These are phyloP conservation scores for Canavalia gladiata DNA, from an alignment of 306 rosid species.

Conservation along the genomic window DNA sequence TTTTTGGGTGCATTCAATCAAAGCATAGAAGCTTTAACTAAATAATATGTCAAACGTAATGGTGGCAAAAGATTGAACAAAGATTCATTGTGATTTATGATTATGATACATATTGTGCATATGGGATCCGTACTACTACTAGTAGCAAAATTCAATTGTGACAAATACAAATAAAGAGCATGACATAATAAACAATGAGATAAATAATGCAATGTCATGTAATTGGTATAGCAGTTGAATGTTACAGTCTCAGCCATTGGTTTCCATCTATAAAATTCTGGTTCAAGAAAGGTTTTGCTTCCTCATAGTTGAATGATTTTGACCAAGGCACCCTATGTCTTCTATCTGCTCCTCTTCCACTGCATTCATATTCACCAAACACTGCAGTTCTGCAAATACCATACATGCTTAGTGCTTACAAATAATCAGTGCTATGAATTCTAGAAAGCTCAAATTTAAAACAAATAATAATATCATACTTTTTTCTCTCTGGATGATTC, in stretches of 20 bases:
- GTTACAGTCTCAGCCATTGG: constrained; percentile 78
- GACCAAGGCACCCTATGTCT: constrained; percentile 76
- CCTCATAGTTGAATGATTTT: constrained; percentile 61
- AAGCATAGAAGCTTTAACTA: not conserved
- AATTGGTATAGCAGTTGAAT: not conserved
- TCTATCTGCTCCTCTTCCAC: constrained; percentile 75
- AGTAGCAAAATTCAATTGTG: not conserved
- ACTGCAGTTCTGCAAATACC: constrained; percentile 72
- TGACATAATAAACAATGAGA: constrained; percentile 19
- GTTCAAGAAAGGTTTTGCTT: constrained; percentile 69
- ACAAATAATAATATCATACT: constrained; percentile 45
- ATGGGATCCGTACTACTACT: not conserved
- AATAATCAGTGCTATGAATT: not conserved
- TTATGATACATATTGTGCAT: constrained; percentile 33
- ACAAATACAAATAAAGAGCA: not conserved
- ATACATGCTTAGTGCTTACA: not conserved
- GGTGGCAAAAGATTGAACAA: not conserved
- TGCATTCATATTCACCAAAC: constrained; percentile 76
- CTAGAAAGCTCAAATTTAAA: constrained; percentile 11
- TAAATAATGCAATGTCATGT: not conserved
- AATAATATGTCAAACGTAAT: not conserved
- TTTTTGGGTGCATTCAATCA: not conserved
- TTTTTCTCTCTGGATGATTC: constrained; percentile 75
- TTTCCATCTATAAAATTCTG: constrained; percentile 72
- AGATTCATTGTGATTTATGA: constrained; percentile 11